Percentiles rank a stretch among this genome's conserved stretches.
Conservation (phyloP, 108 stramenopile genomes). For the Schizochytrium sp. region DNA sequence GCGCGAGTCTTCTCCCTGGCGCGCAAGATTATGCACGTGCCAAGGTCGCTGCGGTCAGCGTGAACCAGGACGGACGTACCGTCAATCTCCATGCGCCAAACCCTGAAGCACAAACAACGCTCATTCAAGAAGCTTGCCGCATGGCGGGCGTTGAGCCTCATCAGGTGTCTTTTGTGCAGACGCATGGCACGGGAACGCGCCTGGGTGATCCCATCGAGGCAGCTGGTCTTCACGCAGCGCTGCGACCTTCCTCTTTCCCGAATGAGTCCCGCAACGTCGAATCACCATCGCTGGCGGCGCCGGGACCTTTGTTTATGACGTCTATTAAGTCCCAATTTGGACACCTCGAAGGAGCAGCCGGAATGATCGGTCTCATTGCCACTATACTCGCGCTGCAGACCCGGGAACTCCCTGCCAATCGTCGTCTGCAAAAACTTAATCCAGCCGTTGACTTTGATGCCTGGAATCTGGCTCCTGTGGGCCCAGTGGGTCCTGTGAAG, state of each 20-base stretch:
- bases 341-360: slow-evolving; percentile 4
- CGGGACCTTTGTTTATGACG: background rate
- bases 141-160: background rate
- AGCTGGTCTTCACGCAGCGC: background rate
- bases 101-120: background rate
- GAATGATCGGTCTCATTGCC: background rate
- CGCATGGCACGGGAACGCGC: slow-evolving; percentile 21
- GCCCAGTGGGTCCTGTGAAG: background rate
- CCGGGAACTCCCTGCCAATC: background rate
- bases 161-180: background rate
- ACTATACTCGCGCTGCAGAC: background rate
- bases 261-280: background rate
- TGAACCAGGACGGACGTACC: slow-evolving; percentile 18
- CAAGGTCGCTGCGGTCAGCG: background rate
- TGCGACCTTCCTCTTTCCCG: background rate
- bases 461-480: background rate
- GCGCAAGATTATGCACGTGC: background rate
- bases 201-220: slow-evolving; percentile 24
- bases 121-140: background rate
- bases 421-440: background rate
- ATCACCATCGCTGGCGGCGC: background rate
- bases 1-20: background rate
- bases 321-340: background rate
- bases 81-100: slow-evolving; percentile 16
- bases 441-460: background rate